Evolutionary conservation across 768 basidiomycete species (phyloP), one percentile per base, ranked within the genome.

Genomic region (Pholiota conissans): DNA sequence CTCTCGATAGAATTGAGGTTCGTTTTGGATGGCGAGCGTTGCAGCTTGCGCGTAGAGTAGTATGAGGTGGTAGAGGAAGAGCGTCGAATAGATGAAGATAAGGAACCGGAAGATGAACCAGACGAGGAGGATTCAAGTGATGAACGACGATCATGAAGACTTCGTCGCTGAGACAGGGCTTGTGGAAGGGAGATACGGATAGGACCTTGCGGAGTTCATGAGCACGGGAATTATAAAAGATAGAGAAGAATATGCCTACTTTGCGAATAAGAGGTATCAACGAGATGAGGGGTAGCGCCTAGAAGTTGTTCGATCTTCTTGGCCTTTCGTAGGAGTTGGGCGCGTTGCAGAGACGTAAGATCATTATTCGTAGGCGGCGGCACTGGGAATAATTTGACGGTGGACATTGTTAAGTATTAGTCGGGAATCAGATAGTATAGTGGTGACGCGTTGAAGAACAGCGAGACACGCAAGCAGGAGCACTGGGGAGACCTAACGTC

Each of bases 341-440:
- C 66, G n/a, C 85, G 80, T 67, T 86, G 81, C 22, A 75, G 64
- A 1, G 76, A 60, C 6, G 81, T 79, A 49, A 85, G 67, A 16
- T 75, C 70, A 68, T 89, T 87, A 14, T 74, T 80, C 22, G 86
- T 89, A 0, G 84, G 84, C 3, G 86, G 85, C 14, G 80, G 80
- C 4, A 71, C 58, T 4, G 83, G 82, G 55, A 74, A 79, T 6
- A 76, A 72, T 45, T 32, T 47, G 13, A 29, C 45, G 16, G 30
- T 3, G 30, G 28, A 13, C 53, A 54, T 54, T 13, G 28, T 28
- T 16, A 9, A 22, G n/a, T 24, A 52, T 42, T 11, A 39, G 6
- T 9, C 1, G 27, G 20, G 39, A 9, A 16, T 40, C 30, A 16
- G 42, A 54, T 52, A 35, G 24, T 52, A 45, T 45, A 45, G 13